Evolutionary conservation across 2,329 filamentous ascomycete species (phyloP).

Genomic region (Aureobasidium lini): DNA sequence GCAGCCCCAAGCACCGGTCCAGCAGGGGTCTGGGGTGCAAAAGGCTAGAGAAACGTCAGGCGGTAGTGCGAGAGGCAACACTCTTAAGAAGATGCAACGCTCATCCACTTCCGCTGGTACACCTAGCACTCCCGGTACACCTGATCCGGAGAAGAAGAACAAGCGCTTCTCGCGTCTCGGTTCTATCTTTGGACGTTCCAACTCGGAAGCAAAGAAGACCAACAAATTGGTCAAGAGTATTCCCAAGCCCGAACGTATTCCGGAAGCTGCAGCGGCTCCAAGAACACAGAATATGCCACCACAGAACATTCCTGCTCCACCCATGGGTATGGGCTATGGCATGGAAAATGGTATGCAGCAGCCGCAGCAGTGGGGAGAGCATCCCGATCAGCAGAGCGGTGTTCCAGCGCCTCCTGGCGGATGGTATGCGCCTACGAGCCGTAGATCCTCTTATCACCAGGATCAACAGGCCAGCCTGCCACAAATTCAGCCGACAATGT

Average conservation of each 20-base stretch:
- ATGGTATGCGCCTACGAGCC: conserved; percentile 19
- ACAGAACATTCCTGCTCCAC: conserved; percentile 7
- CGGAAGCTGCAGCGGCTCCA: background rate
- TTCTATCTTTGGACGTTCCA: conserved; percentile 35
- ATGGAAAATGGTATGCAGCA: background rate
- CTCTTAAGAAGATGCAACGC: conserved; percentile 25
- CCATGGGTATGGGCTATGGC: background rate
- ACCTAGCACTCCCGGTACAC: conserved; percentile 16
- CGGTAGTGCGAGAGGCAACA: conserved; percentile 16
- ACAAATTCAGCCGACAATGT: background rate
- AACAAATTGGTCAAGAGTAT: conserved; percentile 12
- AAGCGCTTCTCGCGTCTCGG: conserved; percentile 40
- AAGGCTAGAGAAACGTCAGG: background rate
- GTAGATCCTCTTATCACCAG: conserved; percentile 7
- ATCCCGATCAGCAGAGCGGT: background rate
- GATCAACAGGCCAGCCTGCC: background rate
- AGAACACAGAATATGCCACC: conserved; percentile 4
- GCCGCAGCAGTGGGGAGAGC: background rate
- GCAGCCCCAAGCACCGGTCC: background rate
- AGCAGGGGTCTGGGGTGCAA: conserved; percentile 4
- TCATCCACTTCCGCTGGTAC: conserved; percentile 17
- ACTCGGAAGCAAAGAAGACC: conserved; percentile 25
- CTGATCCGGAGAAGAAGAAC: conserved; percentile 29
- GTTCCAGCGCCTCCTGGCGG: conserved; percentile 17
- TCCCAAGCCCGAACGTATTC: background rate